These are phyloP conservation scores for Cytospora schulzeri DNA, from an alignment of 2,329 filamentous ascomycete species.

Conservation along the genomic window DNA sequence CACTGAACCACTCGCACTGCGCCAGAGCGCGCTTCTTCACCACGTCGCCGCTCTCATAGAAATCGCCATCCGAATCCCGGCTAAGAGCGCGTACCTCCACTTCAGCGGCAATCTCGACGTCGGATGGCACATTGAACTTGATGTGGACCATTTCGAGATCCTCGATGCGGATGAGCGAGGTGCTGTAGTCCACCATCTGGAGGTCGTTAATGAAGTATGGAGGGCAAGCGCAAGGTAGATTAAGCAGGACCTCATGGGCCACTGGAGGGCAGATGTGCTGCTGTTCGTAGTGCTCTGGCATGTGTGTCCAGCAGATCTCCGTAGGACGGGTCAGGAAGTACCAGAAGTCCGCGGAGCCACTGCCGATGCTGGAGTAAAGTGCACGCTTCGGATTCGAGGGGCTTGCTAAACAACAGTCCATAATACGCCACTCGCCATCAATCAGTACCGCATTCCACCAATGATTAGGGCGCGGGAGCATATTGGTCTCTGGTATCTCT, in stretches of 20 bases:
- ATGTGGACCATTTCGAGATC: conserved; percentile 92
- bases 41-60: conserved; percentile 88
- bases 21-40: conserved; percentile 84
- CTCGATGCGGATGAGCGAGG: conserved; percentile 80
- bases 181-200: conserved; percentile 87
- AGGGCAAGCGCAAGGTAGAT: conserved; percentile 82
- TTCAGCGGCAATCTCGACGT: conserved; percentile 90
- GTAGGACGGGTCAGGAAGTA: conserved; percentile 91
- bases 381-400: conserved; percentile 83
- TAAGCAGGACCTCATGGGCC: conserved; percentile 80
- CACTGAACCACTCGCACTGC: conserved; percentile 88
- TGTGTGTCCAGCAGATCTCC: conserved; percentile 94
- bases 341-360: conserved; percentile 77
- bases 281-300: conserved; percentile 82
- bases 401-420: conserved; percentile 90
- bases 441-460: conserved; percentile 97
- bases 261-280: conserved; percentile 92
- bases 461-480: conserved; percentile 86
- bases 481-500: conserved; percentile 77
- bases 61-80: conserved; percentile 84
- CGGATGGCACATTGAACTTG: conserved; percentile 81
- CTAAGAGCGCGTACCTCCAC: conserved; percentile 83
- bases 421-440: conserved; percentile 93
- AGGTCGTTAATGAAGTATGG: conserved; percentile 83
- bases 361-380: conserved; percentile 73